A percentile compares a stretch with the other conserved stretches of the same genome.
These are phyloP conservation scores for Pseudonectria buxi DNA, from an alignment of 2,329 filamentous ascomycete species.

Conservation along the genomic window DNA sequence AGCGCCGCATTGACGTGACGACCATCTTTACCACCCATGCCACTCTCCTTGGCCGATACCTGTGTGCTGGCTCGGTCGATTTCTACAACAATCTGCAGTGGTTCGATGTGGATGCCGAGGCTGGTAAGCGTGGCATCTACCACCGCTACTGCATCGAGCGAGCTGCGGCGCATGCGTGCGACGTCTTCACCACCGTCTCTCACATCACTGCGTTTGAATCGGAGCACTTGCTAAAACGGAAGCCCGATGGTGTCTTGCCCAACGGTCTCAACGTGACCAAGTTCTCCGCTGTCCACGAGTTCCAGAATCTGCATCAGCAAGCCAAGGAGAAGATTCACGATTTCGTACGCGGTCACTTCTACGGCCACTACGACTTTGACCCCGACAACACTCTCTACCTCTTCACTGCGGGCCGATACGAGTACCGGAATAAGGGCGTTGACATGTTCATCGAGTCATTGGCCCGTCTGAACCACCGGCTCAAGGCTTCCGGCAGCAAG, in stretches of 20 bases:
- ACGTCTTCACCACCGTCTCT: conserved; percentile 98
- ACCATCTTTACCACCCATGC: conserved; percentile 99
- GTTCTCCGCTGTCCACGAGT: conserved; percentile 96
- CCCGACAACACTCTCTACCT: conserved; percentile 95
- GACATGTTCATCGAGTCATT: conserved; percentile 99
- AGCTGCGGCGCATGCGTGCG: conserved; percentile 80
- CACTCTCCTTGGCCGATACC: conserved; percentile 88
- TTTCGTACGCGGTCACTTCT: conserved; percentile 96
- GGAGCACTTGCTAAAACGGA: conserved; percentile 93
- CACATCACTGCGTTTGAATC: conserved; percentile 98
- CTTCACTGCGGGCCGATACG: conserved; percentile 94
- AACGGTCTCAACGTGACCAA: conserved; percentile 97
- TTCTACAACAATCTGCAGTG: conserved; percentile 98
- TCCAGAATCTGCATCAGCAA: conserved; percentile 95
- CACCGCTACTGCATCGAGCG: conserved; percentile 98
- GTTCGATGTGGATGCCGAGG: conserved; percentile 94
- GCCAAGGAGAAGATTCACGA: conserved; percentile 98
- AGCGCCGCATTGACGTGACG: conserved; percentile 89
- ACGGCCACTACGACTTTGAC: conserved; percentile 96
- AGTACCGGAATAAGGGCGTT: conserved; percentile 97
- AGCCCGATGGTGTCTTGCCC: conserved; percentile 91
- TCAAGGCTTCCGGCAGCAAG: conserved; percentile 80
- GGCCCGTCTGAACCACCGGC: conserved; percentile 85
- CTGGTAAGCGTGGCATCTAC: conserved; percentile 96
- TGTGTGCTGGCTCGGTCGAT: conserved; percentile 94